Evolutionary conservation across 345 rosid species (phyloP).

Genomic region (Hibiscus mutabilis): DNA sequence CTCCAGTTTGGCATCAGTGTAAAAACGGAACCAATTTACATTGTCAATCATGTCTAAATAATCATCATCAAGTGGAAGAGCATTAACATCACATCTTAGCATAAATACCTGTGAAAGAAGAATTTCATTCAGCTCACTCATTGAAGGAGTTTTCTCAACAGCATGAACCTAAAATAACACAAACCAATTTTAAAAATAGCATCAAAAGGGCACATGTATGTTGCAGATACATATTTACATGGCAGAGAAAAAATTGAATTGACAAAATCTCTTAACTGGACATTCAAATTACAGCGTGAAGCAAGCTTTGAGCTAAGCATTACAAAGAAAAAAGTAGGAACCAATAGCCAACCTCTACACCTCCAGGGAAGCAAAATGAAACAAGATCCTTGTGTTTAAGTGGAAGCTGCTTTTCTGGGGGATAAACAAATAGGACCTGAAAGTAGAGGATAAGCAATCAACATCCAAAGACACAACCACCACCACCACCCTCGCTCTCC

Average conservation of each 20-base stretch:
- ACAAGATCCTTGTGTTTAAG: slow-evolving; percentile 79
- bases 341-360: slow-evolving; percentile 55
- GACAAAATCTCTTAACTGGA: neutral
- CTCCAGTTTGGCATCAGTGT: neutral
- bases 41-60: neutral
- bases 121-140: slow-evolving; percentile 83
- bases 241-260: neutral
- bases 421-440: slow-evolving; percentile 88
- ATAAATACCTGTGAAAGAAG: slow-evolving; percentile 12
- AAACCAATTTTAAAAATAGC: slow-evolving; percentile 12
- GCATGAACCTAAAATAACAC: slow-evolving; percentile 59
- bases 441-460: slow-evolving; percentile 22
- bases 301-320: neutral
- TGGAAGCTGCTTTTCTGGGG: slow-evolving; percentile 77
- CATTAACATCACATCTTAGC: neutral
- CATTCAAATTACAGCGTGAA: neutral
- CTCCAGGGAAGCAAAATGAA: slow-evolving; percentile 94
- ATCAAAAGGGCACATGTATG: neutral
- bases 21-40: neutral
- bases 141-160: slow-evolving; percentile 90
- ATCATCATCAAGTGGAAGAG: neutral
- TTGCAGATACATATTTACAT: neutral
- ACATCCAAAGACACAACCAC: neutral
- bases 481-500: no score
- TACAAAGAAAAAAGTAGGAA: neutral